Conservation (phyloP, 176 grass and related monocot species). For the Canna indica region DNA sequence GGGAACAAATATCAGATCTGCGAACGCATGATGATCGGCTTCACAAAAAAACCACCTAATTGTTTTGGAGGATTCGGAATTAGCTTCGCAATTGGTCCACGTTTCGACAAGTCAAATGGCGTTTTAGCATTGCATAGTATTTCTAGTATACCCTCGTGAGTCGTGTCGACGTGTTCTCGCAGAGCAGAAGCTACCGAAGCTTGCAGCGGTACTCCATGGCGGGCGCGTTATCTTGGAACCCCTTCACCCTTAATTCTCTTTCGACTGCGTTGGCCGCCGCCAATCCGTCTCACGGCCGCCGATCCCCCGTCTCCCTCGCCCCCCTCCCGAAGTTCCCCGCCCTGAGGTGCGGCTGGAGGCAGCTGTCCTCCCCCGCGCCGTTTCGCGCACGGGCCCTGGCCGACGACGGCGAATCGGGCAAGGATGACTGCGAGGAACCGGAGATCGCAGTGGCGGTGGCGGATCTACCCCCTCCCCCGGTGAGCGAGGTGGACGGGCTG, state of each 20-base stretch:
- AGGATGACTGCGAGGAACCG: slow-evolving; percentile 15
- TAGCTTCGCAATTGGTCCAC: no score
- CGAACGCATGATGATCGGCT: no score
- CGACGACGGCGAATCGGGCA: slow-evolving; percentile 70
- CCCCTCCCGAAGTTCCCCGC: neutral
- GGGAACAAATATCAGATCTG: no score
- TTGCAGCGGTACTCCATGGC: slow-evolving; percentile 24
- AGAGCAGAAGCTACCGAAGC: no score
- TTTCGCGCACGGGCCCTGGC: no score
- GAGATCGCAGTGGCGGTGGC: slow-evolving; percentile 25
- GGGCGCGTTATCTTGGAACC: slow-evolving; percentile 25
- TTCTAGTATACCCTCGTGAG: no score
- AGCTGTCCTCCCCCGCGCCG: no score
- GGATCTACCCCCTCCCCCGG: slow-evolving; percentile 9
- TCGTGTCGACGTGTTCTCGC: no score
- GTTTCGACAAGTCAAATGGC: no score
- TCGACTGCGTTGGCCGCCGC: neutral
- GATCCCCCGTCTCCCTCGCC: neutral
- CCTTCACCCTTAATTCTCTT: slow-evolving; percentile 26
- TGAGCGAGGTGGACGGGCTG: slow-evolving; percentile 38
- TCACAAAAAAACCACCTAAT: no score
- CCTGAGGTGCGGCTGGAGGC: slow-evolving; percentile 9
- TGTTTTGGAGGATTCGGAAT: no score
- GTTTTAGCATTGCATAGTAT: no score
- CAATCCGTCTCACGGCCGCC: neutral